These are phyloP conservation scores for Papiliotrema nemorosa DNA, from an alignment of 1,284 basidiomycete species.

Conservation along the genomic window DNA sequence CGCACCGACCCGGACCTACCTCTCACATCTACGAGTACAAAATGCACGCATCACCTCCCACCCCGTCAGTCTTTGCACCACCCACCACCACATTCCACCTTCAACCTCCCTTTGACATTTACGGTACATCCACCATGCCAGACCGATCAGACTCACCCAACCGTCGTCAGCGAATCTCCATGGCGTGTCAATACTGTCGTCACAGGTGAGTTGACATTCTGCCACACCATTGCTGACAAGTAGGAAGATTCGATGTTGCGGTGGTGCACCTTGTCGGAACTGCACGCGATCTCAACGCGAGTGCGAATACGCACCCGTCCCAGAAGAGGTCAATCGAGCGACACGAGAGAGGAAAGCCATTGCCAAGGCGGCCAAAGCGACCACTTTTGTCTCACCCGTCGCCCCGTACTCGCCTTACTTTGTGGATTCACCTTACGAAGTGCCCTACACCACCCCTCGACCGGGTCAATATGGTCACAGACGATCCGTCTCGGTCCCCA, in stretches of 20 bases:
- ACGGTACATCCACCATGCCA: background rate
- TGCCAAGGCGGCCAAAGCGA: constrained; percentile 35
- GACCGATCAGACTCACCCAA: constrained; percentile 26
- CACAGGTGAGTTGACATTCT: constrained; percentile 35
- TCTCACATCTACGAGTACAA: no score
- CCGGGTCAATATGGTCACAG: constrained; percentile 25
- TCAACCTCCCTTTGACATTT: background rate
- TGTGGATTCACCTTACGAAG: constrained; percentile 28
- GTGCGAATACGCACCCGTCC: constrained; percentile 47
- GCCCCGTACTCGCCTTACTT: constrained; percentile 32
- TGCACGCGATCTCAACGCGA: constrained; percentile 42
- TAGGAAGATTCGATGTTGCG: constrained; percentile 50
- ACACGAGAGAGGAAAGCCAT: constrained; percentile 46
- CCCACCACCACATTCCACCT: background rate
- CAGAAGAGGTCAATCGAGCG: constrained; percentile 46
- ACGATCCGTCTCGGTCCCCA: constrained; percentile 34
- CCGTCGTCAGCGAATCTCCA: constrained; percentile 41
- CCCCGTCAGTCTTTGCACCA: background rate
- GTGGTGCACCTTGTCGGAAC: constrained; percentile 44
- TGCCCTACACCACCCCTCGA: constrained; percentile 23
- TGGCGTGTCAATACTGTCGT: constrained; percentile 47
- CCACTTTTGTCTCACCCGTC: constrained; percentile 13
- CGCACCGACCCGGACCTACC: no score
- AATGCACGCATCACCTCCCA: constrained; percentile 3
- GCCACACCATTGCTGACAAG: constrained; percentile 1